Evolutionary conservation across 768 basidiomycete genomes (phyloP).

Genomic region (Russula abietina): DNA sequence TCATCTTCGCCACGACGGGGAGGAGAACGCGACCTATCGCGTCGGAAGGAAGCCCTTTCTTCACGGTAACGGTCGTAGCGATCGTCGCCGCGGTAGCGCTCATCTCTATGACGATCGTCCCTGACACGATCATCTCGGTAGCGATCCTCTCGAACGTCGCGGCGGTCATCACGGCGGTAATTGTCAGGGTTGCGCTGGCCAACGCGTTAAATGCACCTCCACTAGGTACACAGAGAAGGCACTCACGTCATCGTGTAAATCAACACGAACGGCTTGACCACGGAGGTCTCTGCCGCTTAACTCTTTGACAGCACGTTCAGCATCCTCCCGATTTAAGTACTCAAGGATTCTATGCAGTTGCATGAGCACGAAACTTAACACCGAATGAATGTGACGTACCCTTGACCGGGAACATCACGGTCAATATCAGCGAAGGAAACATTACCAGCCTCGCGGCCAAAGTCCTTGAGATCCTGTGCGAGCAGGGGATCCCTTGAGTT

Average conservation of each 20-base stretch:
- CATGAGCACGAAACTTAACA: constrained; percentile 2
- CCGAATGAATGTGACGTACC: constrained; percentile 46
- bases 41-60: constrained; percentile 47
- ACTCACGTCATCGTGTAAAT: constrained; percentile 55
- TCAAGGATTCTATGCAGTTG: constrained; percentile 66
- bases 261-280: constrained; percentile 71
- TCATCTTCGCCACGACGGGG: constrained; percentile 63
- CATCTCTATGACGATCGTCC: constrained; percentile 51
- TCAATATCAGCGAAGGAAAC: constrained; percentile 96
- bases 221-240: constrained; percentile 6
- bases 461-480: constrained; percentile 91
- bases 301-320: constrained; percentile 86
- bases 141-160: constrained; percentile 48
- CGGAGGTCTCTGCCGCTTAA: constrained; percentile 85
- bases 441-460: constrained; percentile 88
- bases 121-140: constrained; percentile 26
- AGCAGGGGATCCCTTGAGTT: background rate
- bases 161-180: constrained; percentile 69
- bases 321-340: constrained; percentile 82
- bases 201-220: constrained; percentile 11
- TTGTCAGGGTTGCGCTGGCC: constrained; percentile 64
- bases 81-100: constrained; percentile 41
- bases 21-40: constrained; percentile 82
- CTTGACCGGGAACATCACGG: constrained; percentile 76
- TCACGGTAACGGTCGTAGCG: constrained; percentile 38